These are phyloP conservation scores for Sphagnum fallax DNA, from an alignment of 228 moss, liverwort and hornwort species.

Conservation along the genomic window DNA sequence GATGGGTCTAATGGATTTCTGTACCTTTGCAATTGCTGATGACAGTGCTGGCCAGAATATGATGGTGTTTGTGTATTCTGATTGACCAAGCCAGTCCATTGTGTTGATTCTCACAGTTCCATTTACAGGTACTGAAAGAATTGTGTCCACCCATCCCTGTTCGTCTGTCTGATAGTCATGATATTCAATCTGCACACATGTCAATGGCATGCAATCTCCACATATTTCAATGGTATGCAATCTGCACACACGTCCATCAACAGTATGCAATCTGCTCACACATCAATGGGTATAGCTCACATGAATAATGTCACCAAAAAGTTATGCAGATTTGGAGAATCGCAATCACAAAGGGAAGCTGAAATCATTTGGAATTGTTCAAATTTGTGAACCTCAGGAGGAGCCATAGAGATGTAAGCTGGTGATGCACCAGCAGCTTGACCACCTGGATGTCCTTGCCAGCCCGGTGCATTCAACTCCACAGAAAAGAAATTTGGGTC, in stretches of 20 bases:
- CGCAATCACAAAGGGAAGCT: too few relatives aligned
- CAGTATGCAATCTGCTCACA: not conserved
- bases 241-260: not conserved
- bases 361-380: not conserved
- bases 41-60: conserved; percentile 56
- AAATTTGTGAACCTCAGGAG: conserved; percentile 38
- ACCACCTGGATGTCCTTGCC: conserved; percentile 1
- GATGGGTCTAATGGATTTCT: not conserved
- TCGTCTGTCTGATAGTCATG: conserved; percentile 46
- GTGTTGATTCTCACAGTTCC: conserved; percentile 65
- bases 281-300: not conserved
- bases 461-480: conserved; percentile 28
- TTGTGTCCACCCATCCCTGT: conserved; percentile 72
- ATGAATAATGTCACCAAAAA: not conserved
- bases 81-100: conserved; percentile 80
- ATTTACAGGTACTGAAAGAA: conserved; percentile 55
- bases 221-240: not conserved
- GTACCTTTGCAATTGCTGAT: conserved; percentile 52
- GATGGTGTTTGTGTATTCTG: conserved; percentile 21
- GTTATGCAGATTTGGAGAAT: too few relatives aligned
- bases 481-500: conserved; percentile 42
- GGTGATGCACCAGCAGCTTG: conserved; percentile 11
- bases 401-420: conserved; percentile 56
- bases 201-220: not conserved
- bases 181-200: conserved; percentile 44